Evolutionary conservation across 495 filamentous ascomycete genomes (phyloP).

Genomic region (Xylaria nigripes): DNA sequence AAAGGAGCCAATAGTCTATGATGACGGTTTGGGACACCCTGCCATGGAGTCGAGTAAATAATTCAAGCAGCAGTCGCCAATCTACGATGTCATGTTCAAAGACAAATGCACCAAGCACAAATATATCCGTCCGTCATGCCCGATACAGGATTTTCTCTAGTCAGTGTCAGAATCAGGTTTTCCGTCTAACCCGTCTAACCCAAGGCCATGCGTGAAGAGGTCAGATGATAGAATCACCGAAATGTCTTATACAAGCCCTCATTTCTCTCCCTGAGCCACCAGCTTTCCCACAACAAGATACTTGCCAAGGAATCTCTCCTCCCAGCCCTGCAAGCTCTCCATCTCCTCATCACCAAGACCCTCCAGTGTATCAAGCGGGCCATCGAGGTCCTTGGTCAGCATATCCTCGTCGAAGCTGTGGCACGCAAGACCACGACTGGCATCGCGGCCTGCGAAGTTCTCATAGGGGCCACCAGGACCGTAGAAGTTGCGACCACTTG

Average conservation of each 20-base stretch:
- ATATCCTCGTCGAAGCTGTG: conserved; percentile 95
- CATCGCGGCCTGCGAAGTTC: conserved; percentile 93
- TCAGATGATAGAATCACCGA: neutral
- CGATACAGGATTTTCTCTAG: too few relatives aligned
- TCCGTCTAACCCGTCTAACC: neutral
- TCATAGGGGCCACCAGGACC: conserved; percentile 87
- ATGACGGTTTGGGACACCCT: too few relatives aligned
- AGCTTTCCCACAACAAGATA: conserved; percentile 90
- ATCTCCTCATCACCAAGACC: conserved; percentile 69
- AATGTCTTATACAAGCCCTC: neutral
- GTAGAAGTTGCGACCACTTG: conserved; percentile 80
- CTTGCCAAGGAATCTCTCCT: conserved; percentile 86
- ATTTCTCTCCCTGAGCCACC: conserved; percentile 45
- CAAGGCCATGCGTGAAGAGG: neutral
- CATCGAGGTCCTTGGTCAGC: conserved; percentile 87
- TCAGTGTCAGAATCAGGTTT: too few relatives aligned
- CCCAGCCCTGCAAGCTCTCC: conserved; percentile 81
- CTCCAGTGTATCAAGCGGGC: conserved; percentile 71
- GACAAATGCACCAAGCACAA: too few relatives aligned
- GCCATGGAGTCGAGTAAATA: too few relatives aligned
- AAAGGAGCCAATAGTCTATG: too few relatives aligned
- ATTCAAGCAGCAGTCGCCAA: too few relatives aligned
- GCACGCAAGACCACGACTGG: conserved; percentile 79
- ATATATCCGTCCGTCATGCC: too few relatives aligned
- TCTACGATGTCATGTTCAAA: too few relatives aligned